Percentiles rank a stretch among this genome's conserved stretches.
Conservation (phyloP, 1,284 basidiomycete genomes). For the Rhodofomes roseus region DNA sequence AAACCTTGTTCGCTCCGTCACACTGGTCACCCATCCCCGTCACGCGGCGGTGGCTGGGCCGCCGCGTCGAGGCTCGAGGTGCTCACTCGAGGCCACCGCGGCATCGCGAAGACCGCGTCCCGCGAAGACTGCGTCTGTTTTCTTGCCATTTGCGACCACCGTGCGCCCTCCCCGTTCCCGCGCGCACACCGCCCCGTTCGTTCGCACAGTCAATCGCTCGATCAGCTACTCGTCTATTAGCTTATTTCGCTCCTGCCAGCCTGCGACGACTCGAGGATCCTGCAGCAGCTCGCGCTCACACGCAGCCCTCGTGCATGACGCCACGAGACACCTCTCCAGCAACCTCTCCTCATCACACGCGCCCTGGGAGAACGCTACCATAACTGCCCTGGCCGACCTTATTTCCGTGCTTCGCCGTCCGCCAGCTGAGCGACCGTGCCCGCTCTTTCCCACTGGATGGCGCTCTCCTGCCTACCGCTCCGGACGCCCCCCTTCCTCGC, state of each 20-base stretch:
- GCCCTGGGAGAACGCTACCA: constrained; percentile 14
- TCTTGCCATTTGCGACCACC: neutral
- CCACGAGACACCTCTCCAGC: constrained; percentile 11
- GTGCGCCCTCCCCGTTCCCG: neutral
- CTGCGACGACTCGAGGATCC: neutral
- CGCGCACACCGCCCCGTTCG: neutral
- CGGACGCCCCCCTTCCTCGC: neutral
- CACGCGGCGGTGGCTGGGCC: too few relatives aligned
- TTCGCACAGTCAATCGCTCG: neutral
- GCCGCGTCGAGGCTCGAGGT: neutral
- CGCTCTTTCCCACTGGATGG: neutral
- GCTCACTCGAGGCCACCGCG: neutral
- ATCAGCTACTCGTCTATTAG: neutral
- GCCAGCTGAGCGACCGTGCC: neutral
- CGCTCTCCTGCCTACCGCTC: neutral
- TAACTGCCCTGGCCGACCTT: constrained; percentile 10
- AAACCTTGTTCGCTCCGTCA: neutral
- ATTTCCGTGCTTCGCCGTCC: constrained; percentile 10
- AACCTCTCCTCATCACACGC: constrained; percentile 10
- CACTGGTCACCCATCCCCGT: too few relatives aligned
- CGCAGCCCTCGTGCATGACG: constrained; percentile 4
- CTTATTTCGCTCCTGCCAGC: neutral
- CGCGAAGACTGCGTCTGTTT: neutral
- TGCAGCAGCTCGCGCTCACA: neutral
- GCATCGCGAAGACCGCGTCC: neutral